Base-by-base conservation (phyloP, 257 asterid genomes). In the Nicotiana benthamiana region DNA sequence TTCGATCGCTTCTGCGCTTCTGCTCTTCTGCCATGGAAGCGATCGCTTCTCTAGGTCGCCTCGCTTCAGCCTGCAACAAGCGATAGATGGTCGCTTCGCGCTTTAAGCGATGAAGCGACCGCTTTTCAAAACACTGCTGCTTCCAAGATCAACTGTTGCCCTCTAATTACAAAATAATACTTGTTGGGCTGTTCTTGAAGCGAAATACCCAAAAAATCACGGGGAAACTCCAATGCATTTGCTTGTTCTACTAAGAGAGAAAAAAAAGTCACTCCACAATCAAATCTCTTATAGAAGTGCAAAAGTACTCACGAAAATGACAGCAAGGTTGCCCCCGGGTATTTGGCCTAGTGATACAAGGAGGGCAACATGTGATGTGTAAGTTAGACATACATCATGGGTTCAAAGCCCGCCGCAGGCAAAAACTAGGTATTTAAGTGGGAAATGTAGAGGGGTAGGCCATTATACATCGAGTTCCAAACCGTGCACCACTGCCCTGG, bases 101-200 rank as follows among this genome's bases (percentile, higher is more conserved):
- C n/a, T n/a, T n/a, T n/a, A n/a, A n/a, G n/a, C n/a, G n/a, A n/a
- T n/a, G n/a, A n/a, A n/a, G n/a, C n/a, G n/a, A n/a, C n/a, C n/a
- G n/a, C n/a, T n/a, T n/a, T n/a, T n/a, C n/a, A n/a, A n/a, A n/a
- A n/a, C n/a, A n/a, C n/a, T n/a, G n/a, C 97, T 11, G 97, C 96
- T 91, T 95, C 97, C 81, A 90, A 87, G 54, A 95, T 91, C 70
- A 93, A 83, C 51, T 92, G 87, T 88, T 91, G 92, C 79, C 95
- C 98, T 86, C 95, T 92, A 75, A 93, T 81, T 48, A 91, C 97
- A 66, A 92, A 61, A 80, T 79, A 95, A 79, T 91, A 90, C 85
- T 92, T 93, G 81, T 83, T 85, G 24, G 98, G 97, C 85, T 91
- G 92, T 85, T 93, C 98, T 63, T 90, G 91, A 70, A 95, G 94